These are phyloP conservation scores for Ophiostoma ulmi DNA, from an alignment of 2,329 filamentous ascomycete species.

Conservation along the genomic window DNA sequence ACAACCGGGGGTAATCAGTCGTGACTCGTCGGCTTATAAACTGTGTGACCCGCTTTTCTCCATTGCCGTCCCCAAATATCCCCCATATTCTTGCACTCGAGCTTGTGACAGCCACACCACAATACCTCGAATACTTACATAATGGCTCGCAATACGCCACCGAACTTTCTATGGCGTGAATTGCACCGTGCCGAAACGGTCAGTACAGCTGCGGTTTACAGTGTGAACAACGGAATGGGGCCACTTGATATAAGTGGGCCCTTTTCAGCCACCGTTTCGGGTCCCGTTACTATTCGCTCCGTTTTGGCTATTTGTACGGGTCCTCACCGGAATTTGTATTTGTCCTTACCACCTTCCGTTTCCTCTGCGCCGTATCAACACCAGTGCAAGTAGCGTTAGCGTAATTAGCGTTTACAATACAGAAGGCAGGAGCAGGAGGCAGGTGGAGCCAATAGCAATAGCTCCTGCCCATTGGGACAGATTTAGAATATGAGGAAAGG, in stretches of 20 bases:
- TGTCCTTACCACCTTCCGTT: slow-evolving; percentile 19
- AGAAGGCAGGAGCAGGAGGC: neutral
- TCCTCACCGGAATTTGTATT: slow-evolving; percentile 24
- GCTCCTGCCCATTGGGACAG: slow-evolving; percentile 21
- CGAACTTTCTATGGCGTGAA: neutral
- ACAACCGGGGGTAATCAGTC: neutral
- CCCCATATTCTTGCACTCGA: neutral
- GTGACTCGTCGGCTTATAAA: slow-evolving; percentile 10
- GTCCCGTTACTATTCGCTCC: neutral
- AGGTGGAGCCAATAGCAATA: slow-evolving; percentile 1
- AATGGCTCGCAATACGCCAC: neutral
- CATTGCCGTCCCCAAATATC: neutral
- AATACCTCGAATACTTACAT: too few species aligned
- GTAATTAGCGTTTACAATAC: neutral
- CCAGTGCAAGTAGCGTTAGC: neutral
- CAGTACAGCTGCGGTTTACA: neutral
- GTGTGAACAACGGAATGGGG: neutral
- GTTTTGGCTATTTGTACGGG: neutral
- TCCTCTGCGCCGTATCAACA: neutral
- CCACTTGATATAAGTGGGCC: neutral
- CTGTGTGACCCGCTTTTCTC: neutral
- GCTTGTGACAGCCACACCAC: neutral
- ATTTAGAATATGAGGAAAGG: slow-evolving; percentile 18
- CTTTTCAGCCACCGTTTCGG: neutral
- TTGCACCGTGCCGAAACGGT: neutral